Percentiles rank a stretch among this genome's conserved stretches.
Evolutionary conservation across 306 rosid genomes (phyloP).

Genomic region (Malus domestica): ASM211411v1 NC_041793.1:2460001-2460500

Average conservation of each 20-base stretch:
- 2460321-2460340: constrained; percentile 8
- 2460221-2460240: constrained; percentile 31
- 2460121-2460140: constrained; percentile 36
- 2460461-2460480: constrained; percentile 13
- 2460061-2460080: constrained; percentile 35
- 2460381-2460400: constrained; percentile 15
- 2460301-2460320: constrained; percentile 20
- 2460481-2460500: neutral
- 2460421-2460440: constrained; percentile 15
- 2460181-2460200: constrained; percentile 44
- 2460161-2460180: constrained; percentile 34
- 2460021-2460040: constrained; percentile 36
- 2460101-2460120: constrained; percentile 34
- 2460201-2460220: constrained; percentile 35
- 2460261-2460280: constrained; percentile 37
- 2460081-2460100: constrained; percentile 45
- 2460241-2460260: constrained; percentile 42
- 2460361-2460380: constrained; percentile 24
- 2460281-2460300: constrained; percentile 61
- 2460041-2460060: constrained; percentile 32
- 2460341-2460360: constrained; percentile 16
- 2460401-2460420: constrained; percentile 21
- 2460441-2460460: constrained; percentile 3
- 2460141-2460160: constrained; percentile 43
- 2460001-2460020: constrained; percentile 27